phyloP scores from a whole-genome alignment of 352 stramenopile species.

The Globisporangium rhizosaccharum region DNA sequence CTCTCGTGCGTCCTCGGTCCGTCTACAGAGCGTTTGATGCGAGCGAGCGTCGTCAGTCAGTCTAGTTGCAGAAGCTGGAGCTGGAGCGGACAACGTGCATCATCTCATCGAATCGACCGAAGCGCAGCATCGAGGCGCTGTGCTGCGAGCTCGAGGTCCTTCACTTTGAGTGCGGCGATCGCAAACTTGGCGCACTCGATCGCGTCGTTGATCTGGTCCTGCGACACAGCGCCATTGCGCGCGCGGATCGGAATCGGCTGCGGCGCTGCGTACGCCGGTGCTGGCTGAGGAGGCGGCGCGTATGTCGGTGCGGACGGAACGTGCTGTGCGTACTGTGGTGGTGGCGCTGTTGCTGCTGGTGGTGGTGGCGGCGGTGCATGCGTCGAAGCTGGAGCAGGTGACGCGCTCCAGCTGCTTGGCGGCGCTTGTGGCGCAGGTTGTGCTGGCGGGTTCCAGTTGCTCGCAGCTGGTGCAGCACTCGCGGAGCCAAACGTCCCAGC shows the following conservation, averaged over 20 bases:
- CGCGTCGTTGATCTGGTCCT: conserved; percentile 77
- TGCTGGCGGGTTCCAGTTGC: conserved; percentile 7
- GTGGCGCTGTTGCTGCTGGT: neutral
- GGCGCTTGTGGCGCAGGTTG: conserved; percentile 1
- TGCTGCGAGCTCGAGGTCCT: conserved; percentile 74
- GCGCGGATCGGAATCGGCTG: conserved; percentile 15
- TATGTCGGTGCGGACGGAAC: conserved; percentile 3
- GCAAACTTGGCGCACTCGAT: conserved; percentile 84
- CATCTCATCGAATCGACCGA: conserved; percentile 47
- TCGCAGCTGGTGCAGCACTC: conserved; percentile 5
- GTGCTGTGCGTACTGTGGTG: conserved; percentile 3
- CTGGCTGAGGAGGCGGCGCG: conserved; percentile 2
- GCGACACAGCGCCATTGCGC: conserved; percentile 36
- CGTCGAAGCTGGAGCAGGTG: neutral
- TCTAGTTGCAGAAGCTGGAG: neutral
- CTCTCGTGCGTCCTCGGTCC: neutral
- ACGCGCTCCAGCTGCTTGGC: conserved; percentile 5
- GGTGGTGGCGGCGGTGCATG: neutral
- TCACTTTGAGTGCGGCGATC: conserved; percentile 76
- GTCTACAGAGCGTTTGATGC: neutral
- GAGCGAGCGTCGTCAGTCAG: neutral
- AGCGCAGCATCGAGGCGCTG: conserved; percentile 78
- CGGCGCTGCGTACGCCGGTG: conserved; percentile 1
- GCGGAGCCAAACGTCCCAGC: conserved; percentile 7
- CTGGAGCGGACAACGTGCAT: too few relatives aligned